These are phyloP conservation scores for Blastobotrys niveus DNA, from an alignment of 1,139 yeast species.

Conservation along the genomic window DNA sequence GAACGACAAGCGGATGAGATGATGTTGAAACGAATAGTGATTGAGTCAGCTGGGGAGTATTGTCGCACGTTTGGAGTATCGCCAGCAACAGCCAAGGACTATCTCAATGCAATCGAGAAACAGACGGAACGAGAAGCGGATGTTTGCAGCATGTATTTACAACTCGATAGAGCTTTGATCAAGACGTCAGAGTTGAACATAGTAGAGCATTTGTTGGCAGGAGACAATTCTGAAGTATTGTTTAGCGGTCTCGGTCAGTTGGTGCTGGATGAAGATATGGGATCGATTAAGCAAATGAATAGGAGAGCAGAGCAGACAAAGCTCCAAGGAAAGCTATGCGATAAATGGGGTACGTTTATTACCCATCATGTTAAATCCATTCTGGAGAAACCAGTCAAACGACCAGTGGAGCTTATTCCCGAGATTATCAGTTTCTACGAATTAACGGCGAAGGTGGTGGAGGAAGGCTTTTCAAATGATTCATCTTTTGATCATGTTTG, in stretches of 20 bases:
- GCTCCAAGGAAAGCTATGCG: not conserved
- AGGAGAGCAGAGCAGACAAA: constrained; percentile 1
- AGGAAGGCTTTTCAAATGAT: constrained; percentile 5
- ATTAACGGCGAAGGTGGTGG: not conserved
- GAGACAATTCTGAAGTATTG: not conserved
- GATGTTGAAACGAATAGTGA: not conserved
- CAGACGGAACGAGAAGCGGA: not conserved
- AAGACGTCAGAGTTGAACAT: not conserved
- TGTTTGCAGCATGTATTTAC: not conserved
- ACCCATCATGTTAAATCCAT: not conserved
- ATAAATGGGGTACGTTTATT: constrained; percentile 8
- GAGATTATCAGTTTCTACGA: constrained; percentile 9
- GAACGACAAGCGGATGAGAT: not conserved
- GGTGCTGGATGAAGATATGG: not conserved
- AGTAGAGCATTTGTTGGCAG: not conserved
- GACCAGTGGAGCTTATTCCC: constrained; percentile 8
- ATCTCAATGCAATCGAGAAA: not conserved
- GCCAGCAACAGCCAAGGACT: not conserved
- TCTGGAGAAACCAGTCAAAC: not conserved
- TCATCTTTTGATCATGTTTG: constrained; percentile 15
- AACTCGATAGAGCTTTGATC: not conserved
- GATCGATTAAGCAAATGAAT: constrained; percentile 1
- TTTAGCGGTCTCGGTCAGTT: constrained; percentile 4
- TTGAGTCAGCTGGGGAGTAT: not conserved
- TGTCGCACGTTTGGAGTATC: not conserved